Evolutionary conservation across 177 flowering plant genomes (phyloP), one percentile per base, ranked within the genome.

Genomic region (Vitis hybrid): DNA sequence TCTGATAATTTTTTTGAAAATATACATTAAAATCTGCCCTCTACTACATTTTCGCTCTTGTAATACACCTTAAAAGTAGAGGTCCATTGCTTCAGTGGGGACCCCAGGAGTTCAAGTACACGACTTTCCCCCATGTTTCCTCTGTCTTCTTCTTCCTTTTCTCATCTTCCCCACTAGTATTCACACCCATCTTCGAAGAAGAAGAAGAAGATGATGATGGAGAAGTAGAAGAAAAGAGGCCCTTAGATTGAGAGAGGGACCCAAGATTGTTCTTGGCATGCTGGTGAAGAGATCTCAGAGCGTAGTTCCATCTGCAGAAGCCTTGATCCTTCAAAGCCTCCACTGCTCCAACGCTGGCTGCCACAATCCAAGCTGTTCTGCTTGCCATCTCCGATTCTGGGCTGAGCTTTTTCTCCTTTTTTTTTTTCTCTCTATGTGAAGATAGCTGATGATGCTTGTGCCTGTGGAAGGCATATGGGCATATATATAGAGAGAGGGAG

Each of bases 301-400:
- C 12, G 56, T 66, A 57, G 59, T 72, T 78, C 81, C 81, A 78
- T 49, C 81, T 67, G 75, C 78, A 70, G 26, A 78, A 11, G 3
- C 79, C 79, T 12, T 79, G 81, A 39, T 79, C 79, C 19, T 79
- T 79, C 63, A 79, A 2, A 4, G 72, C 81, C 76, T 75, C 81
- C 69, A 79, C 74, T 3, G 71, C 70, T 45, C 62, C 80, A 30
- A 80, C 64, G n/a, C 73, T 71, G 11, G 68, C 75, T 11, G 78
- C 78, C 52, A 74, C 73, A 6, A 68, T n/a, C 70, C 78, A 70
- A 12, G 74, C 76, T 34, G 45, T 2, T 56, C 55, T 65, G 62
- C 74, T 73, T 63, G 69, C 26, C 45, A 34, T 34, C 45, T 1
- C 45, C 4, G 45, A 34, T 34, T 34, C 6, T 34, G 6, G 6